Evolutionary conservation across 768 basidiomycete genomes (phyloP).

Genomic region (Trametes cingulata): DNA sequence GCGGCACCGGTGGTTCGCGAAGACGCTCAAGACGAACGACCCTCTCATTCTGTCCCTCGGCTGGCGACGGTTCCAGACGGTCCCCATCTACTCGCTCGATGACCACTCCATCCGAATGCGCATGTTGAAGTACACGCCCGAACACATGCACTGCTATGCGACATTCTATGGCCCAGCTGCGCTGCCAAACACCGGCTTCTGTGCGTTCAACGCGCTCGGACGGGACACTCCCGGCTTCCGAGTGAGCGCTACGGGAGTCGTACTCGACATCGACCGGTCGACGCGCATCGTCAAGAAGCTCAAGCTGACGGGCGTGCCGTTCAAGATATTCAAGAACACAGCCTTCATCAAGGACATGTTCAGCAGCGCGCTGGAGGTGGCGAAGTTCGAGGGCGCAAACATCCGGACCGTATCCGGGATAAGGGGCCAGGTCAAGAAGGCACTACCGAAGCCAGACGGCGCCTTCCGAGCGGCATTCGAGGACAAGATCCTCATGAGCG

Average conservation of each 20-base stretch:
- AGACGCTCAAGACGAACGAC: conserved; percentile 95
- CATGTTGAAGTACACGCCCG: conserved; percentile 99
- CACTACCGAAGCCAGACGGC: conserved; percentile 91
- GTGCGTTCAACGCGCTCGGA: conserved; percentile 87
- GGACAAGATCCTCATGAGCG: conserved; percentile 95
- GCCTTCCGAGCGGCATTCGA: conserved; percentile 97
- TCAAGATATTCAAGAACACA: conserved; percentile 99
- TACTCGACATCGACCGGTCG: conserved; percentile 89
- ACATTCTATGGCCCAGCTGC: conserved; percentile 95
- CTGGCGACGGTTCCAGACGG: conserved; percentile 94
- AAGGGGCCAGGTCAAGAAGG: conserved; percentile 96
- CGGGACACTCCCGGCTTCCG: conserved; percentile 76
- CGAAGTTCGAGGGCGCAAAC: conserved; percentile 98
- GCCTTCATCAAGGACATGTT: conserved; percentile 99
- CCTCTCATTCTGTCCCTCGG: conserved; percentile 96
- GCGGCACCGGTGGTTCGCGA: conserved; percentile 90
- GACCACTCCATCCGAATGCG: conserved; percentile 98
- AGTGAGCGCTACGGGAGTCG: conserved; percentile 90
- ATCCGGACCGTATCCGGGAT: conserved; percentile 95
- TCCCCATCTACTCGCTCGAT: conserved; percentile 95
- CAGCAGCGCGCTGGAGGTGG: conserved; percentile 87
- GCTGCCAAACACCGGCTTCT: conserved; percentile 94
- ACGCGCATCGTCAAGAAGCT: conserved; percentile 98
- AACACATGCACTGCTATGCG: conserved; percentile 99
- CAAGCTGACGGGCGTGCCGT: conserved; percentile 92